Conservation (phyloP, 2,329 filamentous ascomycete species). For the Rasamsonia emersonii region DNA sequence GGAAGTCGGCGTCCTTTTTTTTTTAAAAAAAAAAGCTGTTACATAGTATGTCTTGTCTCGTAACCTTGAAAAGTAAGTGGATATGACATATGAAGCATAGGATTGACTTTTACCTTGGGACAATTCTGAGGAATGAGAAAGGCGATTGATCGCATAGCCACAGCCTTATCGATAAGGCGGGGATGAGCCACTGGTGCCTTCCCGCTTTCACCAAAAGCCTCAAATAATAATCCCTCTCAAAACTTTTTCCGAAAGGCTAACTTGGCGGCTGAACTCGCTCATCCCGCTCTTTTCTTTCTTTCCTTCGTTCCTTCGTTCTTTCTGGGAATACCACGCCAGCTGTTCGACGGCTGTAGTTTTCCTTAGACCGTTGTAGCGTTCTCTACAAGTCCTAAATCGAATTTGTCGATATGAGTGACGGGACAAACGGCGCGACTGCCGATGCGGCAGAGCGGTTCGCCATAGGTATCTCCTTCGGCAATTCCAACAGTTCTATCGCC, state of each 20-base stretch:
- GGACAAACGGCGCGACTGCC: constrained; percentile 43
- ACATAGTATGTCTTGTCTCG: no score
- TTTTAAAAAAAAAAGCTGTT: no score
- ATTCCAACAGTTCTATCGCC: constrained; percentile 96
- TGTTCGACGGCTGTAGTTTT: background rate
- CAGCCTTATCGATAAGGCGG: constrained; percentile 4
- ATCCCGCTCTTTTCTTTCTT: constrained; percentile 9
- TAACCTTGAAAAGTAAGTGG: no score
- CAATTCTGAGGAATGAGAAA: no score
- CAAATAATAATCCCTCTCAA: constrained; percentile 4
- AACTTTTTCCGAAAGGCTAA: constrained; percentile 4
- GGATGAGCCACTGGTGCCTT: constrained; percentile 3
- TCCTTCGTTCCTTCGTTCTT: constrained; percentile 3
- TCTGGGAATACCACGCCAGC: constrained; percentile 1
- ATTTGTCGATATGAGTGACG: constrained; percentile 39
- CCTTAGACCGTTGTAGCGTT: background rate
- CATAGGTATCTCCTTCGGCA: constrained; percentile 96
- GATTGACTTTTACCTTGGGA: no score
- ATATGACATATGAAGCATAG: no score
- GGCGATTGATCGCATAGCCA: no score
- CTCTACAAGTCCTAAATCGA: background rate
- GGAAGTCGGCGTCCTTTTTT: no score
- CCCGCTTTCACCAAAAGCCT: no score
- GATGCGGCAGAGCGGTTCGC: constrained; percentile 48
- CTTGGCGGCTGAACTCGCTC: constrained; percentile 2